A percentile compares a stretch with the other conserved stretches of the same genome.
These are phyloP conservation scores for Malus sylvestris DNA, from an alignment of 306 rosid species.

Conservation along the genomic window DNA sequence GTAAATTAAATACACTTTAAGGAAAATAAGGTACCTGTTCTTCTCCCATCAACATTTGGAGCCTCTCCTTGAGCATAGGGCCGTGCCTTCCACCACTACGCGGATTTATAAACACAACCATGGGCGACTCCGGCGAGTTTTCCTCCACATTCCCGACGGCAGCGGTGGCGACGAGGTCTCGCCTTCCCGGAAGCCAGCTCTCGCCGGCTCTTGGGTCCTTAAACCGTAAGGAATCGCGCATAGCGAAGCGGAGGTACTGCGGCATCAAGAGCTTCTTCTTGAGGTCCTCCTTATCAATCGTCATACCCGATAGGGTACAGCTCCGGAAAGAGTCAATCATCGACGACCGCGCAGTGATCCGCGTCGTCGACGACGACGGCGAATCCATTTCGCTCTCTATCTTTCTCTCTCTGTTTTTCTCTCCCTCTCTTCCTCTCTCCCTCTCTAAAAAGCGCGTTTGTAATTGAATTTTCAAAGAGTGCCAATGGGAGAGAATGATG, in stretches of 20 bases:
- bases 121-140: slow-evolving; percentile 50
- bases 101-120: slow-evolving; percentile 79
- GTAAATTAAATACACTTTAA: neutral
- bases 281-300: slow-evolving; percentile 74
- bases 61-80: slow-evolving; percentile 69
- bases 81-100: slow-evolving; percentile 89
- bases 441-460: neutral
- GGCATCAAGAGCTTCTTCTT: slow-evolving; percentile 66
- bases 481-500: neutral
- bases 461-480: neutral
- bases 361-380: slow-evolving; percentile 34
- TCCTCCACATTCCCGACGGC: slow-evolving; percentile 14
- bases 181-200: slow-evolving; percentile 24
- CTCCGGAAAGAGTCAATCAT: slow-evolving; percentile 57
- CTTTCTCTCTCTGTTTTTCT: neutral
- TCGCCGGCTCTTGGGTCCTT: slow-evolving; percentile 65
- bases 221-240: slow-evolving; percentile 74
- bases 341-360: slow-evolving; percentile 46
- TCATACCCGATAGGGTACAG: slow-evolving; percentile 58
- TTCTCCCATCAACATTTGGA: slow-evolving; percentile 67
- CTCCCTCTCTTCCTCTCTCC: neutral
- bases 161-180: slow-evolving; percentile 4
- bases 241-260: slow-evolving; percentile 67
- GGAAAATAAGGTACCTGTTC: slow-evolving; percentile 56
- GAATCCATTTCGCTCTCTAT: slow-evolving; percentile 25